These are phyloP conservation scores for Trypanosoma boissoni DNA, from an alignment of 208 protist species.

Conservation along the genomic window DNA sequence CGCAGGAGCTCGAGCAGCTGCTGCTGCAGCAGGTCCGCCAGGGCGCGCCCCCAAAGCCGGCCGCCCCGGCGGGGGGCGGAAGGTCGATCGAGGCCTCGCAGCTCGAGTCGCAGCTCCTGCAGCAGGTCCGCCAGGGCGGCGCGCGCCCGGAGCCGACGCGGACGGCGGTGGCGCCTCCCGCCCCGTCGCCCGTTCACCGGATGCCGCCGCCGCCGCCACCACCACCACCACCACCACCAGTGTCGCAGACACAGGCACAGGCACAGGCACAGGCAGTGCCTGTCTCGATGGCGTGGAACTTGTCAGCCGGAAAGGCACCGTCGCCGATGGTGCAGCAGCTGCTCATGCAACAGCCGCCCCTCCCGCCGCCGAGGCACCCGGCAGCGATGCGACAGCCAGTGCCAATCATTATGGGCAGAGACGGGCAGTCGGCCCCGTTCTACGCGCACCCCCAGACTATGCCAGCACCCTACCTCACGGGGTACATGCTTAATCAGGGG, in stretches of 20 bases:
- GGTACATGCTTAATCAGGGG: conserved; percentile 20
- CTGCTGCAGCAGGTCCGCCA: conserved; percentile 33
- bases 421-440: conserved; percentile 17
- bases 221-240: conserved; percentile 19
- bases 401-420: conserved; percentile 24
- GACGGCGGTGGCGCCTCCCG: not conserved
- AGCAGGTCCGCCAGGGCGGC: conserved; percentile 34
- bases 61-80: conserved; percentile 14
- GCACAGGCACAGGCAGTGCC: conserved; percentile 30
- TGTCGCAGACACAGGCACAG: conserved; percentile 22
- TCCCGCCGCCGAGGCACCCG: conserved; percentile 18
- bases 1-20: conserved; percentile 57
- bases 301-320: conserved; percentile 15
- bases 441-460: conserved; percentile 20
- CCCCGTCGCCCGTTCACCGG: conserved; percentile 6
- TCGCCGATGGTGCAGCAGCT: conserved; percentile 19
- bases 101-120: conserved; percentile 51
- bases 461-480: conserved; percentile 22
- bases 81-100: conserved; percentile 47
- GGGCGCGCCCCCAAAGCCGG: conserved; percentile 6
- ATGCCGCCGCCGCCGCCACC: conserved; percentile 18
- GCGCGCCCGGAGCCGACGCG: conserved; percentile 9
- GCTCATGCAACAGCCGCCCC: conserved; percentile 11
- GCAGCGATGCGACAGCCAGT: conserved; percentile 14
- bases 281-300: conserved; percentile 26